Base-by-base conservation (phyloP, 2,329 filamentous ascomycete genomes). In the Monosporascus sp. region DNA sequence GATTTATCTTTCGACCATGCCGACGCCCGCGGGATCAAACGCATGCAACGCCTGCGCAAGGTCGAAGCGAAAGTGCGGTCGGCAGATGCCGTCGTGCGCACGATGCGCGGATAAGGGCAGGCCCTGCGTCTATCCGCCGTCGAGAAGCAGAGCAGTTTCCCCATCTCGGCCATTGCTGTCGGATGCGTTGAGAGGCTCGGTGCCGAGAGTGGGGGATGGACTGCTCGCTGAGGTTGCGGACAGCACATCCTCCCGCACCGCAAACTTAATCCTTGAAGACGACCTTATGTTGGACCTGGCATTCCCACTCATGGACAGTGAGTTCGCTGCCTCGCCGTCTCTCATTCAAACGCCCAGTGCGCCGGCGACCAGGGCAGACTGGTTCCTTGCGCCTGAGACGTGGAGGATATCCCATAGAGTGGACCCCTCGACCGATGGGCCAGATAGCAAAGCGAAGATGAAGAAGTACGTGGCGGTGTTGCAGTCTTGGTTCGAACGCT, bases 401-500 rank as follows among this genome's bases (percentile, higher is more conserved):
- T 27, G 26, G 26, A 27, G 2, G 26, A 27, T 27, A 27, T 27
- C 26, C 26, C 26, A 3, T 27, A 27, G 26, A 27, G 26, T 9
- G 26, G 26, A 27, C 7, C 8, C 26, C 26, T 27, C 26, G 26
- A 3, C 26, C 26, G 26, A 8, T 9, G 26, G 8, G 26, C 2
- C 26, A 27, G 31, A 37, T 35, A 22, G 41, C 31, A 5, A 7
- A 9, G 27, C 27, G 17, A 44, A 20, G 5, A 8, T 65, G 43
- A 55, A 54, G 22, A 47, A 47, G 5, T 54, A 50, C 31, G 50
- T 62, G 20, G 31, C 35, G 14, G 43, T 45, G 1, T 26, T 65
- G 35, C 51, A 60, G 53, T 26, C 38, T 19, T 69, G 67, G 66
- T 53, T 69, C 5, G 27, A 35, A 22, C 45, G 47, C 2, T 72